Conservation (phyloP, 192 early-diverging fungal species). For the Coemansia sp. region DNA sequence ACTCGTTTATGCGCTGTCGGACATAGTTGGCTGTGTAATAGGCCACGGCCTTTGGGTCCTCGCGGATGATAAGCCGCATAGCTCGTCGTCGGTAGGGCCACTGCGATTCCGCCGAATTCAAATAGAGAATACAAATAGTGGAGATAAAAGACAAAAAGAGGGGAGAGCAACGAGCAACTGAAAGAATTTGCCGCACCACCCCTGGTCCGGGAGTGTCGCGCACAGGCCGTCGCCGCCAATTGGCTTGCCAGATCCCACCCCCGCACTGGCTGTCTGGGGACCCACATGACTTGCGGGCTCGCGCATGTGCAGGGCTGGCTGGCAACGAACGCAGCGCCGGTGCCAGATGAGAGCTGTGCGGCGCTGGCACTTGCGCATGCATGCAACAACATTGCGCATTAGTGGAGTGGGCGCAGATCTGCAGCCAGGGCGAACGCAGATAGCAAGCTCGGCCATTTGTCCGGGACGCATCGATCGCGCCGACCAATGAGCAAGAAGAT, state of each 20-base stretch:
- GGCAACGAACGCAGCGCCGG: too few relatives aligned
- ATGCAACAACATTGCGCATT: too few relatives aligned
- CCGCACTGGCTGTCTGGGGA: too few relatives aligned
- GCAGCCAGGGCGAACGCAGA: neutral
- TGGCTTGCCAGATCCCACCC: too few relatives aligned
- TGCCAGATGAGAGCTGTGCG: too few relatives aligned
- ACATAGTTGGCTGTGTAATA: conserved; percentile 69
- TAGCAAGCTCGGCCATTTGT: neutral
- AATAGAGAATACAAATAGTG: conserved; percentile 1
- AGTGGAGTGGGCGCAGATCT: too few relatives aligned
- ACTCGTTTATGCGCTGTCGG: conserved; percentile 70
- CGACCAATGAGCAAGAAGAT: neutral
- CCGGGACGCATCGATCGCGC: neutral
- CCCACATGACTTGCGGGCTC: too few relatives aligned
- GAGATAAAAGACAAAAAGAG: neutral
- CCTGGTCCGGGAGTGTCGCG: neutral
- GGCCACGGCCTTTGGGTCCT: conserved; percentile 51
- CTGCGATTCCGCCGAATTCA: neutral
- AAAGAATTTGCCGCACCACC: neutral
- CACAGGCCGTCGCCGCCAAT: neutral
- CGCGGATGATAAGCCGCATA: conserved; percentile 49
- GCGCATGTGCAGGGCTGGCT: too few relatives aligned
- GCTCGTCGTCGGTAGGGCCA: neutral
- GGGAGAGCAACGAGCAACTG: too few relatives aligned
- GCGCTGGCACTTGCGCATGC: too few relatives aligned